These are phyloP conservation scores for Ascocoryne sarcoides DNA, from an alignment of 2,329 filamentous ascomycete species.

Conservation along the genomic window DNA sequence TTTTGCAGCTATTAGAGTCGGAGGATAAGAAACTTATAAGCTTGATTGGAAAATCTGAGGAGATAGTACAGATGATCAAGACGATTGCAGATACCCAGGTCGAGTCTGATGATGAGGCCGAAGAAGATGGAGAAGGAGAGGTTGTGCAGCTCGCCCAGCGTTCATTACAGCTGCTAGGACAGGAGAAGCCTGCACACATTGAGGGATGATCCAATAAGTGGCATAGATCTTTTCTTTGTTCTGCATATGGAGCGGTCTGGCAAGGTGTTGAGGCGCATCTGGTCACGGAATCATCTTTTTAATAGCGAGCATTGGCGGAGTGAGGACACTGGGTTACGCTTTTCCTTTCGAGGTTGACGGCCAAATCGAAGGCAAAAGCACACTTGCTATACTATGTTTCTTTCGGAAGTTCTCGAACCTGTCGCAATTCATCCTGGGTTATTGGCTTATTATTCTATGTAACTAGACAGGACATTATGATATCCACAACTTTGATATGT, in stretches of 20 bases:
- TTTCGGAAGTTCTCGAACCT: conserved; percentile 19
- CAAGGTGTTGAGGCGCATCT: conserved; percentile 30
- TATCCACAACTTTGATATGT: conserved; percentile 19
- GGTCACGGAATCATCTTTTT: conserved; percentile 18
- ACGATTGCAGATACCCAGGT: conserved; percentile 83
- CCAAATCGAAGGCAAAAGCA: conserved; percentile 10
- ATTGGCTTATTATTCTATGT: conserved; percentile 26
- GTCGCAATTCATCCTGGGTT: conserved; percentile 22
- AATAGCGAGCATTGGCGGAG: conserved; percentile 30
- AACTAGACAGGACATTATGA: conserved; percentile 30
- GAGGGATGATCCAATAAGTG: conserved; percentile 50
- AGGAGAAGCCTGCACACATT: conserved; percentile 69
- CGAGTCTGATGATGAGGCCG: conserved; percentile 77
- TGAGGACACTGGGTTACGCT: conserved; percentile 15
- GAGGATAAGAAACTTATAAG: conserved; percentile 85
- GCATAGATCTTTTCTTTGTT: conserved; percentile 25
- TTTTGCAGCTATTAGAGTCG: conserved; percentile 90
- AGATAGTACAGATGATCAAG: conserved; percentile 87
- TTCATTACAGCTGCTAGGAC: conserved; percentile 78
- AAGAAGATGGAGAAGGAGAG: conserved; percentile 86
- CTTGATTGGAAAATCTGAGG: conserved; percentile 80
- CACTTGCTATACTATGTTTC: conserved; percentile 16
- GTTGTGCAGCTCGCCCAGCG: conserved; percentile 85
- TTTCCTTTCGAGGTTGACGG: conserved; percentile 11
- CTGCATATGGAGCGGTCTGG: conserved; percentile 26